phyloP scores from a whole-genome alignment of 2,329 filamentous ascomycete species.

The Harringtonia aguacate region DNA sequence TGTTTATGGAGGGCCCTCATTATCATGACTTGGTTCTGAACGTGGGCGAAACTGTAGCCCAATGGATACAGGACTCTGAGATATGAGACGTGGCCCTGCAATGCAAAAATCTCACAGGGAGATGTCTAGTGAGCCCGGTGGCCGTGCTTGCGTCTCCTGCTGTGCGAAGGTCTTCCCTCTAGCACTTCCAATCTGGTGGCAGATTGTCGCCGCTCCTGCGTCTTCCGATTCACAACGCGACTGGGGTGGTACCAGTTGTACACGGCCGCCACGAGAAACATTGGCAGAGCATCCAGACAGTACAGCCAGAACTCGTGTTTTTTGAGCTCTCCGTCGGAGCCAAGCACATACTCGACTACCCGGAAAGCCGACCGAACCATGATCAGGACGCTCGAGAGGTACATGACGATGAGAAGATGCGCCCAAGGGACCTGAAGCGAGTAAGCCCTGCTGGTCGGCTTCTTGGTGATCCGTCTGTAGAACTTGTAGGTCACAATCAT shows the following conservation, averaged over 20 bases:
- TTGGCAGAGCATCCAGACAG: conserved; percentile 20
- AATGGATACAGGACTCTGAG: too few species aligned
- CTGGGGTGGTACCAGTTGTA: conserved; percentile 8
- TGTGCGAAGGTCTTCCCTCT: too few species aligned
- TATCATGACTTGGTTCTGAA: too few species aligned
- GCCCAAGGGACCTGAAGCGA: background rate
- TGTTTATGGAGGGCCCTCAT: too few species aligned
- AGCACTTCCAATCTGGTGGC: too few species aligned
- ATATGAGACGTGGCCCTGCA: too few species aligned
- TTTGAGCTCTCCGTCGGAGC: conserved; percentile 17
- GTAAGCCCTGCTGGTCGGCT: background rate
- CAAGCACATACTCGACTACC: conserved; percentile 25
- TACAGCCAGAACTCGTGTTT: conserved; percentile 19
- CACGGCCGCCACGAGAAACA: conserved; percentile 7
- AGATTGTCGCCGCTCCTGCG: too few species aligned
- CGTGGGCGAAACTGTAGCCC: too few species aligned
- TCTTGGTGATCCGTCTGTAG: conserved; percentile 1
- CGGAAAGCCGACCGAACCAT: conserved; percentile 25
- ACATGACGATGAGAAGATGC: conserved; percentile 11
- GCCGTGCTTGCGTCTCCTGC: too few species aligned
- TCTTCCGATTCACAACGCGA: conserved; percentile 1
- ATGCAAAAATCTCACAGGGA: too few species aligned
- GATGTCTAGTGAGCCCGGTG: too few species aligned
- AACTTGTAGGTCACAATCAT: conserved; percentile 1
- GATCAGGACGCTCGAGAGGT: conserved; percentile 18